These are phyloP conservation scores for Pseudogymnoascus sp. DNA, from an alignment of 2,329 filamentous ascomycete genomes.

Conservation along the genomic window DNA sequence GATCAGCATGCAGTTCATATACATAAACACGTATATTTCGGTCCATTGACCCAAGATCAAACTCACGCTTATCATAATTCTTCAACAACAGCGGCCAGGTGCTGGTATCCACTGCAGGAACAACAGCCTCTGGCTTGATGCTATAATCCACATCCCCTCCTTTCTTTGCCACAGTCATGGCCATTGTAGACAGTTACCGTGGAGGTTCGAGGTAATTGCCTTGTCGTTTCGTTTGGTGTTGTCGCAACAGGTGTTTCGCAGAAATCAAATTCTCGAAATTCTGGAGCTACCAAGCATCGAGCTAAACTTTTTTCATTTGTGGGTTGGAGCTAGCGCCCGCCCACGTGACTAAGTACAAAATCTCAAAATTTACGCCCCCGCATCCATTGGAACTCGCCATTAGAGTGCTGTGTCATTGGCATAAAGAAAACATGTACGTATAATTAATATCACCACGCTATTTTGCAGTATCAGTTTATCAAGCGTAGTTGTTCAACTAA, in stretches of 20 bases:
- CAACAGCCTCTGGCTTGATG: conserved; percentile 85
- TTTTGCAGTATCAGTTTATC: background rate
- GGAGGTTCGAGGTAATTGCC: conserved; percentile 10
- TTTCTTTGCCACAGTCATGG: conserved; percentile 41
- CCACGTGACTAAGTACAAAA: background rate
- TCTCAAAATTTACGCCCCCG: background rate
- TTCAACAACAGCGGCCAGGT: conserved; percentile 90
- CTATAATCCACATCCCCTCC: conserved; percentile 63
- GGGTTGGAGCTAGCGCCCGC: conserved; percentile 7
- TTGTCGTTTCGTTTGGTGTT: conserved; percentile 9
- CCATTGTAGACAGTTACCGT: conserved; percentile 25
- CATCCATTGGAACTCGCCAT: background rate
- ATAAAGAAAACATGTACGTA: background rate
- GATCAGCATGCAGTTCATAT: conserved; percentile 15
- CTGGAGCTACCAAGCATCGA: conserved; percentile 6
- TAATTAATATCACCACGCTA: background rate
- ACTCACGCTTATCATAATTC: conserved; percentile 87
- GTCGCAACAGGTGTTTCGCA: conserved; percentile 6
- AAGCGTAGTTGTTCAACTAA: background rate
- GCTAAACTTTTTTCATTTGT: conserved; percentile 11
- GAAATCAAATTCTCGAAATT: conserved; percentile 9
- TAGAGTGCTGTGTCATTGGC: background rate
- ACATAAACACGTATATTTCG: background rate
- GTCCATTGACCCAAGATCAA: conserved; percentile 11
- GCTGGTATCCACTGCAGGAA: conserved; percentile 74